Base-by-base conservation (phyloP, 192 early-diverging fungal genomes). In the Coemansia umbellata region DNA sequence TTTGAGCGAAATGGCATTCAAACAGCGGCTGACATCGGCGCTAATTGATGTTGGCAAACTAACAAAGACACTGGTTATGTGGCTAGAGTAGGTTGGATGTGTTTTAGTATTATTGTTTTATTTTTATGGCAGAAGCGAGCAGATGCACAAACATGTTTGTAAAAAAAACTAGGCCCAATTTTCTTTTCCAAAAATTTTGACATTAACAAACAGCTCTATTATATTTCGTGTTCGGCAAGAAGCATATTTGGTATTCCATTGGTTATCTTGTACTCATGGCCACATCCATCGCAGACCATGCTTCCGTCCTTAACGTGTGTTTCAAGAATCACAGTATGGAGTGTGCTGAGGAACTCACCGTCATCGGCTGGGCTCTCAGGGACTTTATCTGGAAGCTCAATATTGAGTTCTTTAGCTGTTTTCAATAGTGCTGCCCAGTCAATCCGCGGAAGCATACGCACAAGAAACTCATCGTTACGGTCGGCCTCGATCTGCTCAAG, bases 211-310 rank as follows among this genome's bases (percentile, higher is more conserved):
- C 7, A 1, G 27, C 11, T 22, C 26, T 50, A n/a, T 71, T 55
- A 47, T 47, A 53, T 82, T 65, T 92, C 90, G 48, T 85, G 82
- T 58, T 92, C 90, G 19, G 81, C 83, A 36, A 92, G 74, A 9
- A 92, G 79, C 91, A 93, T 93, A 66, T 91, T 91, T 39, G 96
- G 93, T 53, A 98, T 90, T 24, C 93, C 92, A 60, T 96, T 89
- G 39, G 83, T 89, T 66, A 98, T 91, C 41, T 84, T 82, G 73
- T 91, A 98, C 21, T 90, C 87, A 62, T 94, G 96, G 26, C 71
- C 69, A 69, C 96, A 98, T 36, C 85, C 88, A 27, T 83, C 79
- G 71, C 96, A 98, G 3, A 91, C 69, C 96, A 98, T 98, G 63
- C 81, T 78, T 35, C 92, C 96, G 37, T 87, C 81, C 60, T 85